Base-by-base conservation (phyloP, 371 early-diverging fungal species). In the Amoeboradix gromovi region DNA sequence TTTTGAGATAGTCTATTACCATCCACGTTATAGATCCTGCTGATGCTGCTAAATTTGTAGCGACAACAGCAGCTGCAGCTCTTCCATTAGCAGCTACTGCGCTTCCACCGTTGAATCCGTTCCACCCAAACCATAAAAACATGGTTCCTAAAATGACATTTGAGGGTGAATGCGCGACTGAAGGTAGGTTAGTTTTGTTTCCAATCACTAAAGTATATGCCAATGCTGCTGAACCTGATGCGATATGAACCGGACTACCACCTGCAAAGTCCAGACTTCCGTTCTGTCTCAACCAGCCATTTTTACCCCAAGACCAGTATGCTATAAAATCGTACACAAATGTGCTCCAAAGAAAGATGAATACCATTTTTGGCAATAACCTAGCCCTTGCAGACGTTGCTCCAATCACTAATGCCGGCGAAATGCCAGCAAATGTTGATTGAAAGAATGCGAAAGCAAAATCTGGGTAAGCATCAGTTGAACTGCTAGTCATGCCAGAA, bases 311-410 rank as follows among this genome's bases (percentile, higher is more conserved):
- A 27, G 66, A 48, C 69, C 69, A 69, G 28, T 48, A 67, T 1
- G 30, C 29, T 29, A 68, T 31, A 16, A 66, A 70, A 72, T 78
- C 75, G 74, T 94, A 94, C 1, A 92, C 89, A 66, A 91, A 67
- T 0, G 92, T 91, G 0, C 88, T 80, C 93, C 93, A 94, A 67
- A 91, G 78, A 74, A 94, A 89, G 71, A 91, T 83, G 73, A 91
- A 94, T 68, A 92, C 76, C 66, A 88, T 81, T 68, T 86, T 77
- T 0, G 94, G 94, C 29, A 92, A 70, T 31, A 92, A 78, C 65
- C 92, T 85, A 68, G 85, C 82, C 69, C 92, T 86, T 74, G 91
- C 92, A 30, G 91, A 92, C 17, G 86, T 87, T 5, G 90, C 84
- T 31, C 94, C 92, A 67, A 92, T 82, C n/a, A 90, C 87, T 31